Conservation (phyloP, 345 rosid genomes). For the Gossypium longicalyx region DNA sequence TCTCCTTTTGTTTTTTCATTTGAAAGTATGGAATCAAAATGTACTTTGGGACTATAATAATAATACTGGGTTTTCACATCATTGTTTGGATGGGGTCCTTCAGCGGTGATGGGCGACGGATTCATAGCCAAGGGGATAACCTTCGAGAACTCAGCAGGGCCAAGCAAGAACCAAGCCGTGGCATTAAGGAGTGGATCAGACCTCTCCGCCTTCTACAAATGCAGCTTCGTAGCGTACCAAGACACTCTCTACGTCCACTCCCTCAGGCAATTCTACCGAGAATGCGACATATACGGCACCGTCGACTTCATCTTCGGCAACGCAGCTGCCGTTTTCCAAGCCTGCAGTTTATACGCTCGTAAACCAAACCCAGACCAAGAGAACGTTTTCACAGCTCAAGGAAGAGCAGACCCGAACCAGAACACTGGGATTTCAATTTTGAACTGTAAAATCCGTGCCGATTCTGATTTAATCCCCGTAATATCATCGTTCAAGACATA, state of each 20-base stretch:
- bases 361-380: conserved; percentile 46
- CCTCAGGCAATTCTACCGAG: conserved; percentile 63
- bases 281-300: conserved; percentile 70
- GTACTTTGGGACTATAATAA: not conserved
- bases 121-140: conserved; percentile 77
- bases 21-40: no score
- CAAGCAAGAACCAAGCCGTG: conserved; percentile 78
- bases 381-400: conserved; percentile 66
- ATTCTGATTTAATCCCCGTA: conserved; percentile 49
- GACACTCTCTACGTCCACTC: conserved; percentile 74
- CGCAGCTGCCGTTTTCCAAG: conserved; percentile 64
- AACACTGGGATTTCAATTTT: conserved; percentile 61
- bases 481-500: conserved; percentile 42
- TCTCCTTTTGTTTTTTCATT: no score
- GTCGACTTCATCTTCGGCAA: conserved; percentile 70
- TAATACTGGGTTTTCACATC: no score
- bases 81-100: not conserved
- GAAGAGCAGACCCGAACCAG: conserved; percentile 49
- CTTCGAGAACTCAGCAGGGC: conserved; percentile 72
- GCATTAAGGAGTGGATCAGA: conserved; percentile 67
- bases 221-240: conserved; percentile 70
- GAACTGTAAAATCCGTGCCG: conserved; percentile 59
- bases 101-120: conserved; percentile 64
- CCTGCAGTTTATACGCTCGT: conserved; percentile 67
- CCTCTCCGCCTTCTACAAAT: conserved; percentile 58